phyloP scores from a whole-genome alignment of 805 yeast genomes.

The Lachancea nothofagi region DNA sequence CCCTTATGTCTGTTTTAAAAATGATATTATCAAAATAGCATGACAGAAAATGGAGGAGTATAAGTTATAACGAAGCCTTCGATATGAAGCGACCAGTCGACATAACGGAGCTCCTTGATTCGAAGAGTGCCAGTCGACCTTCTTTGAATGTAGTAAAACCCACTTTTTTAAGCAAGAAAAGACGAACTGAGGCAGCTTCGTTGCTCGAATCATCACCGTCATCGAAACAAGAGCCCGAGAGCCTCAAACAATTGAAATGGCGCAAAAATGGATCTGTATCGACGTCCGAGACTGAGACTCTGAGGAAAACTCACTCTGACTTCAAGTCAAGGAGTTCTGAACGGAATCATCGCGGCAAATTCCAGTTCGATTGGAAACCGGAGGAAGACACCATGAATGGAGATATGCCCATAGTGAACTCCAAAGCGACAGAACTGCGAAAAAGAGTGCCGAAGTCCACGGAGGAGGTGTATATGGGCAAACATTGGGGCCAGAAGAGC shows the following conservation, averaged over 20 bases:
- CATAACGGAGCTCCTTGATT: slow-evolving; percentile 34
- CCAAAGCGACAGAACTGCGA: slow-evolving; percentile 16
- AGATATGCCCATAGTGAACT: slow-evolving; percentile 39
- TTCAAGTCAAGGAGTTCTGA: background rate
- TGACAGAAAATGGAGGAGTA: slow-evolving; percentile 41
- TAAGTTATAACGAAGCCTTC: no score
- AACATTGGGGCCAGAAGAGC: slow-evolving; percentile 64
- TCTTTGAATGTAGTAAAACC: slow-evolving; percentile 29
- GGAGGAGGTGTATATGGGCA: slow-evolving; percentile 22
- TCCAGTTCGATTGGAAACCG: slow-evolving; percentile 64
- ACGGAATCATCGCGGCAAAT: slow-evolving; percentile 31
- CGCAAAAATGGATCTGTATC: background rate
- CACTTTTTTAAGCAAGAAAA: slow-evolving; percentile 42
- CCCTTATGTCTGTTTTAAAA: no score
- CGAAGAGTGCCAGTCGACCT: background rate
- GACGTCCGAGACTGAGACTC: background rate
- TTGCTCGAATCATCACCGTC: slow-evolving; percentile 15
- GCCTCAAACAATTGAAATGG: slow-evolving; percentile 1
- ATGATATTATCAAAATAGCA: no score
- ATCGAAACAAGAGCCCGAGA: background rate
- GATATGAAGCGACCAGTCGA: slow-evolving; percentile 37
- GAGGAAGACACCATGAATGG: slow-evolving; percentile 58
- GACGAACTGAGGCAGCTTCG: slow-evolving; percentile 36
- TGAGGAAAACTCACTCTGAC: background rate
- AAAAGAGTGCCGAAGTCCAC: slow-evolving; percentile 15